These are phyloP conservation scores for Benincasa hispida DNA, from an alignment of 306 rosid genomes.

Conservation along the genomic window DNA sequence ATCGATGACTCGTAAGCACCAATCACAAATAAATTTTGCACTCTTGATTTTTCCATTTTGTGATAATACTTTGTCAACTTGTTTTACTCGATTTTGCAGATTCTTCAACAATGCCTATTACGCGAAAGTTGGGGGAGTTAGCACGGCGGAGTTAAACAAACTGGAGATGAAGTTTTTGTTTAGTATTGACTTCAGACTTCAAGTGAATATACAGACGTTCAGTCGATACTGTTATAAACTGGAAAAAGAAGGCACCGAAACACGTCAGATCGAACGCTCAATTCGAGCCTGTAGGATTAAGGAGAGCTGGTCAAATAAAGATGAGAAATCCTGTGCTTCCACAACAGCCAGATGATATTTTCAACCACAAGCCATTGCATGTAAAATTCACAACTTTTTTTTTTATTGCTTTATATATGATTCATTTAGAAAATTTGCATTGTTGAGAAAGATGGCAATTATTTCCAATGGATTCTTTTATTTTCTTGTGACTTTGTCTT, in stretches of 20 bases:
- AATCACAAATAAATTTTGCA: neutral
- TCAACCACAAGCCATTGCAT: neutral
- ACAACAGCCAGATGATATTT: constrained; percentile 49
- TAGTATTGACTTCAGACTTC: constrained; percentile 74
- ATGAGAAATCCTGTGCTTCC: constrained; percentile 51
- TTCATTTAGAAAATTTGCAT: neutral
- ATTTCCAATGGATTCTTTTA: neutral
- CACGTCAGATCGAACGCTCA: constrained; percentile 59
- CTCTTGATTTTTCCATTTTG: neutral
- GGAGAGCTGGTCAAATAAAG: constrained; percentile 66
- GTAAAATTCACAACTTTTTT: neutral
- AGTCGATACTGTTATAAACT: constrained; percentile 53
- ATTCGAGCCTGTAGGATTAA: constrained; percentile 59
- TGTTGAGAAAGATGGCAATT: neutral
- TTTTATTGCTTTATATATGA: neutral
- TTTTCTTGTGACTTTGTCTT: neutral
- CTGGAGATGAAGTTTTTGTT: constrained; percentile 84
- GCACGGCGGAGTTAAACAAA: constrained; percentile 69
- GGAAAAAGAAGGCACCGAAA: constrained; percentile 55
- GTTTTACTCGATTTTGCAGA: constrained; percentile 27
- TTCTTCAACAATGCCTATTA: constrained; percentile 91
- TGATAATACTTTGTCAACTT: constrained; percentile 9
- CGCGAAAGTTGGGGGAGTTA: constrained; percentile 91
- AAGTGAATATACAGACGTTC: constrained; percentile 62
- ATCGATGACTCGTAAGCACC: constrained; percentile 80